Evolutionary conservation across 1,139 yeast species (phyloP).

Genomic region (Hyphopichia buzzinii): DNA sequence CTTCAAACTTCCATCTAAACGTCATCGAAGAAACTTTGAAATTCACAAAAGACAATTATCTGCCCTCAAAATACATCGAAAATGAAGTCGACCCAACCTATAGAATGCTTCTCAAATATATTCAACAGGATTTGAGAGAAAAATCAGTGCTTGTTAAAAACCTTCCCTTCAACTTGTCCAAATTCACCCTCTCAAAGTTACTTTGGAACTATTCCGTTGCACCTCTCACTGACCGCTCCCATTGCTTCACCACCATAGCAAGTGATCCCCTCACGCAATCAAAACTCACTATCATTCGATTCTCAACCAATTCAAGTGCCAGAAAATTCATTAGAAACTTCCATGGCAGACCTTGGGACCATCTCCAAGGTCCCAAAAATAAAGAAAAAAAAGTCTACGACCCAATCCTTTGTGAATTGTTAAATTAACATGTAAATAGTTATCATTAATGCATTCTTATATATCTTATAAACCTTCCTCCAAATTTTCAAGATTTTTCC

Average conservation of each 20-base stretch:
- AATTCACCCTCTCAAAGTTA: slow-evolving; percentile 27
- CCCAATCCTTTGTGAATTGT: slow-evolving; percentile 39
- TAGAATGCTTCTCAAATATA: slow-evolving; percentile 10
- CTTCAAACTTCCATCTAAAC: slow-evolving; percentile 9
- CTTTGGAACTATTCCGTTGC: slow-evolving; percentile 43
- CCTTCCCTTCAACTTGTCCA: slow-evolving; percentile 40
- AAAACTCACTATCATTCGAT: slow-evolving; percentile 40
- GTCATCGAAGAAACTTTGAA: slow-evolving; percentile 6
- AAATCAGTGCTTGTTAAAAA: slow-evolving; percentile 35
- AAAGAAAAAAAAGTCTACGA: slow-evolving; percentile 33
- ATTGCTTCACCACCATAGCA: slow-evolving; percentile 21
- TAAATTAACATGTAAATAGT: slow-evolving; percentile 18
- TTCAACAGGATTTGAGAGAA: slow-evolving; percentile 13
- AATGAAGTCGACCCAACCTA: slow-evolving; percentile 12
- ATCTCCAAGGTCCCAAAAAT: slow-evolving; percentile 18
- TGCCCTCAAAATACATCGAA: slow-evolving; percentile 7
- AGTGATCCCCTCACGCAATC: slow-evolving; percentile 28
- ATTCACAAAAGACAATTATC: slow-evolving; percentile 5
- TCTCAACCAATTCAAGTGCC: slow-evolving; percentile 50
- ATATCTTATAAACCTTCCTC: slow-evolving; percentile 1
- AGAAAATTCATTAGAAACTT: slow-evolving; percentile 51
- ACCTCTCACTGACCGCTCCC: slow-evolving; percentile 11
- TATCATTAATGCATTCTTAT: not conserved
- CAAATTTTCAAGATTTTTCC: slow-evolving; percentile 59
- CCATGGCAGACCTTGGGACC: slow-evolving; percentile 49